Percentiles rank a stretch among this genome's conserved stretches.
phyloP scores from a whole-genome alignment of 495 filamentous ascomycete species.

The Neurospora hispaniola region DNA sequence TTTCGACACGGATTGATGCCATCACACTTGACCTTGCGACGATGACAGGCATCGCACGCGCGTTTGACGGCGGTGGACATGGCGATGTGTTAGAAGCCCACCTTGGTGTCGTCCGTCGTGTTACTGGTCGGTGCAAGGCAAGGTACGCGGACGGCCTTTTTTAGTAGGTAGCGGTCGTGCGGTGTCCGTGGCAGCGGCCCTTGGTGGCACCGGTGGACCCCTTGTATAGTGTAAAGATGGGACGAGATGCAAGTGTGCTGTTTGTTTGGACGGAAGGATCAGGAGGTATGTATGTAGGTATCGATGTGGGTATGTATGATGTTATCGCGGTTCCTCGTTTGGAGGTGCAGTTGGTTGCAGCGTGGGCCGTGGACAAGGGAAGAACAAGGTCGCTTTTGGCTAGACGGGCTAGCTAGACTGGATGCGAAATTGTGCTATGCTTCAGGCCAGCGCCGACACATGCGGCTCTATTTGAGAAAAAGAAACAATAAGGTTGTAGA shows the following conservation, averaged over 20 bases:
- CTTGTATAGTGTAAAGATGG: conserved; percentile 12
- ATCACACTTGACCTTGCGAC: conserved; percentile 74
- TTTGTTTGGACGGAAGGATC: background rate
- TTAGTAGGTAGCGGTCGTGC: background rate
- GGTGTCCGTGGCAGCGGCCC: conserved; percentile 3
- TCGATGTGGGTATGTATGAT: background rate
- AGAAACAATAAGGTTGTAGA: conserved; percentile 10
- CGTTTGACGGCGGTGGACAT: conserved; percentile 51
- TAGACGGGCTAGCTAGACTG: background rate
- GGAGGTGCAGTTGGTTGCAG: no score
- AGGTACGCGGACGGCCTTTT: background rate
- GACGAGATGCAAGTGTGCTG: conserved; percentile 4
- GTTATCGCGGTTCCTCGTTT: background rate
- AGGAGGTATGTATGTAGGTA: background rate
- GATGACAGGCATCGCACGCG: conserved; percentile 75
- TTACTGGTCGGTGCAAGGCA: background rate
- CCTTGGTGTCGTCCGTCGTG: background rate
- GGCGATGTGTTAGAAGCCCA: background rate
- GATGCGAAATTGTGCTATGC: background rate
- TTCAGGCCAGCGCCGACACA: conserved; percentile 13
- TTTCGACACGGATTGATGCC: conserved; percentile 61
- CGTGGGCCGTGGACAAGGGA: background rate
- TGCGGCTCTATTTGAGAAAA: conserved; percentile 13
- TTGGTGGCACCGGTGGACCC: conserved; percentile 6
- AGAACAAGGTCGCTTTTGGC: background rate